Conservation (phyloP, 352 stramenopile species). For the Globisporangium nunn region DNA sequence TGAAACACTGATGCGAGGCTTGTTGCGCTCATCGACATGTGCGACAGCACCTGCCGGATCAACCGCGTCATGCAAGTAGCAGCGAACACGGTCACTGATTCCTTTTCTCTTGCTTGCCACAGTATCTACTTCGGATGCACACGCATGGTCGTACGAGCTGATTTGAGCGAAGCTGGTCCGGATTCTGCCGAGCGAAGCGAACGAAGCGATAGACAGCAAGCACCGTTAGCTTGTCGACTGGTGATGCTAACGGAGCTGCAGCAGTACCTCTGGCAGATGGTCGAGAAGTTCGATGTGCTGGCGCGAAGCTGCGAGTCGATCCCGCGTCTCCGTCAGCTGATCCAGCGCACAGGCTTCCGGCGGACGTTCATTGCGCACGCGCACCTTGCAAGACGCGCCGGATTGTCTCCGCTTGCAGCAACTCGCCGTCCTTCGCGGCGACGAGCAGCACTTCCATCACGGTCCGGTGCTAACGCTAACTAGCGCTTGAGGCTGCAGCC, state of each 20-base stretch:
- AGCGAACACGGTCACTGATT: background rate
- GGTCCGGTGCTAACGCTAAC: background rate
- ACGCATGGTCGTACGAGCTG: slow-evolving; percentile 16
- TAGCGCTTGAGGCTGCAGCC: too few species aligned
- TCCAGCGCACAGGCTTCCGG: background rate
- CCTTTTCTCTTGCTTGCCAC: background rate
- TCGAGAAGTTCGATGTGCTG: background rate
- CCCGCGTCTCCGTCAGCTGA: background rate
- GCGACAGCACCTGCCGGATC: background rate
- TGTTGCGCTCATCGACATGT: slow-evolving; percentile 1
- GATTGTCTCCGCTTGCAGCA: background rate
- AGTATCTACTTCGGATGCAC: background rate
- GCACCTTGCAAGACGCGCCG: slow-evolving; percentile 4
- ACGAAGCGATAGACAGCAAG: background rate
- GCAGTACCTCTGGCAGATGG: background rate
- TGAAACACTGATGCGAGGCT: slow-evolving; percentile 7
- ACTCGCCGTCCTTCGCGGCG: background rate
- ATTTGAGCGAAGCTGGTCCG: slow-evolving; percentile 12
- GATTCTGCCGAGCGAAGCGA: background rate
- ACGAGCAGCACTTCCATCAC: background rate
- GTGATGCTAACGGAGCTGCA: background rate
- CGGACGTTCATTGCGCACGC: background rate
- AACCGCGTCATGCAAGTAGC: background rate
- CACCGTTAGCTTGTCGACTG: background rate
- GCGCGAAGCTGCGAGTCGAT: background rate